Conservation (phyloP, 768 basidiomycete species). For the Lactifluus echinatus region DNA sequence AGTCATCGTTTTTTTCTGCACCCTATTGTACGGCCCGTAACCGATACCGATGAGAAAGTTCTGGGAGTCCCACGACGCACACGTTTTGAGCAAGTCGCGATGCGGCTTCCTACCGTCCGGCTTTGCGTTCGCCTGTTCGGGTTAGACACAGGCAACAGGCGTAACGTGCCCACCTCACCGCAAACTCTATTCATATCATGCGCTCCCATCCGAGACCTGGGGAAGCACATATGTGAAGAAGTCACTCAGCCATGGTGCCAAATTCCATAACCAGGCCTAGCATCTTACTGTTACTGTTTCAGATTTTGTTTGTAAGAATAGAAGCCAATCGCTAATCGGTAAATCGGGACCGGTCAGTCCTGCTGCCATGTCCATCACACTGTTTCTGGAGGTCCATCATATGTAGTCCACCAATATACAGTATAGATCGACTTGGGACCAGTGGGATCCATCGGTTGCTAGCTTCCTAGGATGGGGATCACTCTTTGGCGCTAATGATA, state of each 20-base stretch:
- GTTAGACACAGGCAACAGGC: constrained; percentile 2
- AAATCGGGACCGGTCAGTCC: background rate
- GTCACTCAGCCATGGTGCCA: background rate
- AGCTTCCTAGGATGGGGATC: background rate
- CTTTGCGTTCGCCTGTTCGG: constrained; percentile 3
- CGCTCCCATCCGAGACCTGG: background rate
- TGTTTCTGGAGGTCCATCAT: background rate
- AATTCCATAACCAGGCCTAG: background rate
- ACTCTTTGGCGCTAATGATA: background rate
- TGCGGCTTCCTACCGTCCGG: background rate
- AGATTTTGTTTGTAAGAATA: constrained; percentile 4
- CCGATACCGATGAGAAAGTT: constrained; percentile 9
- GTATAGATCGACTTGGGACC: background rate
- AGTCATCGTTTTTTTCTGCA: background rate
- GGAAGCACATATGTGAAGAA: background rate
- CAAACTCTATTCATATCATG: constrained; percentile 10
- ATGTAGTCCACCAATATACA: background rate
- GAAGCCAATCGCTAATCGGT: constrained; percentile 10
- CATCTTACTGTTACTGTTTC: constrained; percentile 4
- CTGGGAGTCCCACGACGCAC: background rate
- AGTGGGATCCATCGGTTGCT: background rate
- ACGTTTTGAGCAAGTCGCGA: constrained; percentile 3
- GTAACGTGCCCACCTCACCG: background rate
- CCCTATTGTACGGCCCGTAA: constrained; percentile 1
- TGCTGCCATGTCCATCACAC: background rate